Percentiles rank a stretch among this genome's conserved stretches.
Conservation (phyloP, 345 rosid genomes). For the Eucalyptus pauciflora region DNA sequence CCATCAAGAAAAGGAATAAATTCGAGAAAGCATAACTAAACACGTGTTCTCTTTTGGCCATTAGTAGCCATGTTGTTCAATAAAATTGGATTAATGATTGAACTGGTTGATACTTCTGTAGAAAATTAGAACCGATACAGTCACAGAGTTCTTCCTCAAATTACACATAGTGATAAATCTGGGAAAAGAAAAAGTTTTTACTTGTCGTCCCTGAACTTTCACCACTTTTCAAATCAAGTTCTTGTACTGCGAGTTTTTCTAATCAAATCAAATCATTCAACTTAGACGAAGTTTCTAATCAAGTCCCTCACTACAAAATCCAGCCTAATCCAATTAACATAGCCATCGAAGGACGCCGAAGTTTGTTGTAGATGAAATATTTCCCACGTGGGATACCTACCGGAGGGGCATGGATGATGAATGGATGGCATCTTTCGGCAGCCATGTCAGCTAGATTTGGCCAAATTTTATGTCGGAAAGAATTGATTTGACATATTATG, state of each 20-base stretch:
- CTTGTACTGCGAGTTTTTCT: background rate
- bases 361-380: background rate
- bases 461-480: background rate
- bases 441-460: background rate
- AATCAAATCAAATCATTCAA: background rate
- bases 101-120: background rate
- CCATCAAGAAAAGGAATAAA: background rate
- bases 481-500: background rate
- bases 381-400: background rate
- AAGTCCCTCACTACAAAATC: background rate
- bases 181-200: background rate
- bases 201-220: background rate
- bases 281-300: background rate
- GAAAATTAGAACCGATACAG: background rate
- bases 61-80: background rate
- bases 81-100: background rate
- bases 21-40: background rate
- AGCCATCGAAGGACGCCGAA: background rate
- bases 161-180: background rate
- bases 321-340: background rate
- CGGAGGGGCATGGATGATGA: accelerated
- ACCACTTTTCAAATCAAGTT: background rate
- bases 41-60: background rate
- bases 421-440: background rate
- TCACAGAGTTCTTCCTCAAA: background rate